Evolutionary conservation across 208 protist genomes (phyloP).

Genomic region (Leishmania tropica): DNA sequence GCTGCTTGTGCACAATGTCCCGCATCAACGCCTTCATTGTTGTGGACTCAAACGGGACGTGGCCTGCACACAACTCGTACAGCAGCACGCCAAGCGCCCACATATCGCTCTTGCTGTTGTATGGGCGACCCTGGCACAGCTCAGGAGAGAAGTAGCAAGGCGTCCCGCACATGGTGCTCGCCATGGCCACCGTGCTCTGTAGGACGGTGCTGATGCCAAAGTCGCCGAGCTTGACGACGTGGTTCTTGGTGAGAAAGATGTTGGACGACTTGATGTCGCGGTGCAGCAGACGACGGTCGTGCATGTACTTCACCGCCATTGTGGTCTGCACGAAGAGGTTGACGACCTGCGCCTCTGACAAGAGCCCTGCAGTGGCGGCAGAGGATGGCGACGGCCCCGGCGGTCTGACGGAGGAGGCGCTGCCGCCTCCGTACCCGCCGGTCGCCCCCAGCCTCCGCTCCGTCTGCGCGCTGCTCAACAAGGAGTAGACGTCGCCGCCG

Average conservation of each 20-base stretch:
- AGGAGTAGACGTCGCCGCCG: conserved; percentile 81
- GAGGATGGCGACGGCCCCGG: background rate
- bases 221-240: conserved; percentile 92
- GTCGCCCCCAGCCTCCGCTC: conserved; percentile 6
- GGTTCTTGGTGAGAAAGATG: conserved; percentile 84
- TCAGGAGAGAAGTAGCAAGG: conserved; percentile 96
- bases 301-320: conserved; percentile 91
- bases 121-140: conserved; percentile 90
- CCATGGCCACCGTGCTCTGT: conserved; percentile 87
- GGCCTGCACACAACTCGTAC: conserved; percentile 83
- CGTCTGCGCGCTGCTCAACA: conserved; percentile 39
- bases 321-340: conserved; percentile 84
- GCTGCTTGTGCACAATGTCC: conserved; percentile 81
- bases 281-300: conserved; percentile 90
- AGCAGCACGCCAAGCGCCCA: conserved; percentile 92
- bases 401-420: background rate
- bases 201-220: conserved; percentile 93
- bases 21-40: conserved; percentile 88
- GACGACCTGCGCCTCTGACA: conserved; percentile 77
- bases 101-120: conserved; percentile 95
- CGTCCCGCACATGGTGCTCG: conserved; percentile 94
- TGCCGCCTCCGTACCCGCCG: background rate
- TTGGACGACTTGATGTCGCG: conserved; percentile 94
- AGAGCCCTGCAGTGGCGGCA: conserved; percentile 12
- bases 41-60: conserved; percentile 82